These are phyloP conservation scores for Hyaloperonospora arabidopsidis DNA, from an alignment of 352 stramenopile species.

Conservation along the genomic window DNA sequence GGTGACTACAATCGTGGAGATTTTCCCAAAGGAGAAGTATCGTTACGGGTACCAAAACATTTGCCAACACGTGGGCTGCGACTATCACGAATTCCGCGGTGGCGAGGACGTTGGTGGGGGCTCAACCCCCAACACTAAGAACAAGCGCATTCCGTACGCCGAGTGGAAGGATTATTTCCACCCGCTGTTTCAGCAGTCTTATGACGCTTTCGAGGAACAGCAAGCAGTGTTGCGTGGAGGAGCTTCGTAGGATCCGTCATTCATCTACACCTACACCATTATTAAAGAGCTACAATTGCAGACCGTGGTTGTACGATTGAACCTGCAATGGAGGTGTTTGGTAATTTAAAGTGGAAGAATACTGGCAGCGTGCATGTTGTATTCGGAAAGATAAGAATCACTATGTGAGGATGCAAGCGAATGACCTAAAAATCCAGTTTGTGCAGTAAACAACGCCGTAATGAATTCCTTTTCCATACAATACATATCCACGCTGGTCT, in stretches of 20 bases:
- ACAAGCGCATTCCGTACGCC: constrained; percentile 43
- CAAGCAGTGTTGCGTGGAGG: constrained; percentile 12
- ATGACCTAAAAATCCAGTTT: no score
- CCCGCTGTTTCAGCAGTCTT: constrained; percentile 29
- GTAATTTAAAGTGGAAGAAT: no score
- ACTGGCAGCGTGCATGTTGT: no score
- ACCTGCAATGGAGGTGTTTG: no score
- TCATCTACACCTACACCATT: no score
- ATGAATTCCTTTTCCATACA: no score
- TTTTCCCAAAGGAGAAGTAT: constrained; percentile 46
- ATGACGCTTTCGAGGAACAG: constrained; percentile 17
- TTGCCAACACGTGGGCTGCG: constrained; percentile 61
- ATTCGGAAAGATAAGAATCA: no score
- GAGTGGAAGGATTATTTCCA: constrained; percentile 53
- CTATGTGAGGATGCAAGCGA: neutral
- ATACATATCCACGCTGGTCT: no score
- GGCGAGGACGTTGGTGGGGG: constrained; percentile 29
- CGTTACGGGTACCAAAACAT: constrained; percentile 74
- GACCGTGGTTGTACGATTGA: no score
- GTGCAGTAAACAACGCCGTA: no score
- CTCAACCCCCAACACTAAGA: constrained; percentile 29
- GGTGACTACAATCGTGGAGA: constrained; percentile 53
- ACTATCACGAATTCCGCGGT: constrained; percentile 52
- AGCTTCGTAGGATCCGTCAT: neutral
- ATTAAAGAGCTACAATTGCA: no score